Base-by-base conservation (phyloP, 768 basidiomycete species). In the Cystoderma amianthinum region DNA sequence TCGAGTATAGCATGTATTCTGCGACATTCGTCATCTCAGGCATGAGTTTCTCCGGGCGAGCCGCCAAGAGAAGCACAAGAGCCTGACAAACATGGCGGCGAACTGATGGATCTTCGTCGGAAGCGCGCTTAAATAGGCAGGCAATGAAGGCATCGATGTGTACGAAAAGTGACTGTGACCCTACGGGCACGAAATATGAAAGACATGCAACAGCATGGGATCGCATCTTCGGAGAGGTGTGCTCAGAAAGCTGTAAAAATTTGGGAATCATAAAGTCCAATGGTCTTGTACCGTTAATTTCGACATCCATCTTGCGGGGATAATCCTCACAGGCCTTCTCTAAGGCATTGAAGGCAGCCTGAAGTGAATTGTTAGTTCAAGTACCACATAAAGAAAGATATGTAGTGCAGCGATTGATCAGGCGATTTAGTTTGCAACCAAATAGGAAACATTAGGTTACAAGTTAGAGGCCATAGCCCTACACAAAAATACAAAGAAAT, bases 1-100 rank as follows among this genome's bases (percentile, higher is more conserved):
- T 97, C 19, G 92, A 95, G 66, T 93, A 98, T 28, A 98, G 74
- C 91, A 99, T 98, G 63, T 96, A 99, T 59, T 96, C 92, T 19
- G 95, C 93, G 32, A 99, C 96, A 51, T 91, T 92, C 17, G 69
- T 60, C 76, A 99, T 89, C 59, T 97, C 92, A 1, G 95, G 96
- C 72, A 98, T 84, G 49, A 99, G 80, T 61, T 95, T 95, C 62
- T 96, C 93, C 1, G 96, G 90, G 6, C 93, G 83, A 24, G 89
- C 84, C 20, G 90, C 90, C 34, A 99, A 80, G 22, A 99, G 83
- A 13, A 95, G 69, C 15, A 95, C 93, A 45, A 99, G 82, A 2
- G 92, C 89, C 54, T 94, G 90, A 64, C 96, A 99, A 43, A 99
- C 95, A 55, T 90, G 86, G 47, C 89, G 83, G 39, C 96, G 89